A percentile compares a stretch with the other conserved stretches of the same genome.
Conservation (phyloP, 768 basidiomycete genomes). For the Boletus rubropictus region DNA sequence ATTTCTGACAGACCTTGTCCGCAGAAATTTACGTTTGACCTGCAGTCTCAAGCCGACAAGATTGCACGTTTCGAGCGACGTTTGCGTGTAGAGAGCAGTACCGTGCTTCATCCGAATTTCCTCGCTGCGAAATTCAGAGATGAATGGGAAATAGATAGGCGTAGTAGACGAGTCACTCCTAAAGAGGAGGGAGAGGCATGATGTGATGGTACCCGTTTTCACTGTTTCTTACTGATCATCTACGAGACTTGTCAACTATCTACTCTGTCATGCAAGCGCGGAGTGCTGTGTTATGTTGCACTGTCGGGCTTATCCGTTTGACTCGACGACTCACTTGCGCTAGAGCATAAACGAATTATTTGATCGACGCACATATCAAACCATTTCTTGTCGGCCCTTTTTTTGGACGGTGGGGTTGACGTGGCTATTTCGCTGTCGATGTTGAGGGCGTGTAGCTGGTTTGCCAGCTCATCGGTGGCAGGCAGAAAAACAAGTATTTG, state of each 20-base stretch:
- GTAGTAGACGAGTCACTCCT: conserved; percentile 20
- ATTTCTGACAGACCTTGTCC: conserved; percentile 8
- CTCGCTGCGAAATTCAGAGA: conserved; percentile 55
- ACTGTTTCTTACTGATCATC: conserved; percentile 11
- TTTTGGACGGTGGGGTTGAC: conserved; percentile 12
- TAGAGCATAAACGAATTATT: conserved; percentile 41
- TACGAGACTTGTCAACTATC: conserved; percentile 9
- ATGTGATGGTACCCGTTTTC: conserved; percentile 21
- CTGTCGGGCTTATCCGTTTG: conserved; percentile 5
- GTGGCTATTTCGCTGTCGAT: conserved; percentile 5
- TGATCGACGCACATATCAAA: conserved; percentile 62
- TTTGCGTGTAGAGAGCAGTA: conserved; percentile 43
- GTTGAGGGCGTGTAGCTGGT: conserved; percentile 21
- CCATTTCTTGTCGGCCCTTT: conserved; percentile 48
- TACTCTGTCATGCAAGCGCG: background rate
- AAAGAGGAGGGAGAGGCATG: conserved; percentile 32
- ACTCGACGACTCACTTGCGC: conserved; percentile 24
- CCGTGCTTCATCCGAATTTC: conserved; percentile 56
- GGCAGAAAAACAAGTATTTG: conserved; percentile 25
- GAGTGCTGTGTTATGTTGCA: background rate
- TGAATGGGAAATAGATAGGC: conserved; percentile 41
- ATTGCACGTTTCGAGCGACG: conserved; percentile 59
- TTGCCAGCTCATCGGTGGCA: conserved; percentile 18
- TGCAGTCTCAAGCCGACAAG: conserved; percentile 56
- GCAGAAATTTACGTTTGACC: conserved; percentile 48